Base-by-base conservation (phyloP, 1,139 yeast species). In the Hemisphaericaspora xylofermentans region DNA sequence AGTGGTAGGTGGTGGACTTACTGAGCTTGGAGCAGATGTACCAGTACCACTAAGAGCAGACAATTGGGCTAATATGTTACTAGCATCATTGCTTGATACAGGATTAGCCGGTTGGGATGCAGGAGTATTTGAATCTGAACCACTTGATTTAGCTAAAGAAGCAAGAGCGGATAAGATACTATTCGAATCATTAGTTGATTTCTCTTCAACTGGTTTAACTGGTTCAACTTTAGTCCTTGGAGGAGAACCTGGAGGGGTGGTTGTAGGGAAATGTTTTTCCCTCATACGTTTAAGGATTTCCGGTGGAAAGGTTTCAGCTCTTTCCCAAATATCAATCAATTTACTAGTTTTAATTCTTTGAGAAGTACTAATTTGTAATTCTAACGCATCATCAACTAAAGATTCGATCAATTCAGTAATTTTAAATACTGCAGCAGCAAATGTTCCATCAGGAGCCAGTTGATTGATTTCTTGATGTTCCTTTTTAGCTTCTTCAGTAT, bases 311-410 rank as follows among this genome's bases (percentile, higher is more conserved):
- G 96, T 85, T 39, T 80, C 82, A 27, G 93, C 86, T 51, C 88
- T 80, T 54, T 82, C 88, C 98, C 98, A 93, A 55, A 93, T 91
- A 50, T 88, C 96, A 51, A 93, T 77, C 53, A 93, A 74, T 64
- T 89, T 91, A 56, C 81, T 73, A 51, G 89, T 80, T 63, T 89
- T 93, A 45, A 80, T 88, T 58, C 71, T 71, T 50, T 80, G 82
- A 39, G 77, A 71, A 43, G 73, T 71, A 38, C 68, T 69, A 43
- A 71, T 64, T 51, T 80, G 72, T 47, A 72, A 74, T 39, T 75
- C 74, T 54, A 82, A 63, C 24, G 88, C 79, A 52, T 80, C 81
- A 52, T 79, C 80, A 43, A 84, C 62, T 40, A 83, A 66, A 32
- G 78, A 73, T 54, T 78, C 80, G 49, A 84, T 75, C 51, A 79